A percentile compares a stretch with the other conserved stretches of the same genome.
Conservation (phyloP, 2,329 filamentous ascomycete genomes). For the Xylogone sp. region DNA sequence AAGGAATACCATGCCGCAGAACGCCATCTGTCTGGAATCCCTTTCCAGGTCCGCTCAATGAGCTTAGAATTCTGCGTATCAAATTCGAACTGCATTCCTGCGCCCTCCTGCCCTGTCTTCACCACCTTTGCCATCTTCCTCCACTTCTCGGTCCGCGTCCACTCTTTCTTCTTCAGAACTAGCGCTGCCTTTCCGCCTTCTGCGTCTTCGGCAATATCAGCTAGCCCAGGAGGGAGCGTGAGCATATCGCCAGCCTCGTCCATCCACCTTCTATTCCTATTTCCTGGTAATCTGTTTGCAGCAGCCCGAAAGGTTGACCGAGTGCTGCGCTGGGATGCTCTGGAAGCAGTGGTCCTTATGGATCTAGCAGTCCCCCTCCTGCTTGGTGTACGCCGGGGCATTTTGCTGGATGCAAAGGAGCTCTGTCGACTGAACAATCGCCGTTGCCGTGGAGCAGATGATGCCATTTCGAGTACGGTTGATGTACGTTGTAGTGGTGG, state of each 20-base stretch:
- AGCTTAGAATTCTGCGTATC: conserved; percentile 80
- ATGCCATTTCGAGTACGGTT: conserved; percentile 25
- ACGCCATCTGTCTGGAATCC: conserved; percentile 94
- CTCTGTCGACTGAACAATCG: conserved; percentile 23
- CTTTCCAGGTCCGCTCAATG: conserved; percentile 92
- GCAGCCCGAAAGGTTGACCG: conserved; percentile 51
- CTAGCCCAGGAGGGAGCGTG: conserved; percentile 52
- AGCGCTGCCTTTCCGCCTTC: conserved; percentile 49
- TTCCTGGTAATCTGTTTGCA: conserved; percentile 56
- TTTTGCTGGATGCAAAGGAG: conserved; percentile 14
- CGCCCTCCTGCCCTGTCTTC: conserved; percentile 45
- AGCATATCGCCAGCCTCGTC: conserved; percentile 67
- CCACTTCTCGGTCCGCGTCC: conserved; percentile 62
- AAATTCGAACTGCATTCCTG: conserved; percentile 70
- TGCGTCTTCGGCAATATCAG: conserved; percentile 53
- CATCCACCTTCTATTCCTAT: conserved; percentile 56
- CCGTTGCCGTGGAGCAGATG: conserved; percentile 24
- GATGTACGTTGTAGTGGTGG: conserved; percentile 25
- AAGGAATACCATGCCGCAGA: conserved; percentile 94
- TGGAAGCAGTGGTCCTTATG: conserved; percentile 46
- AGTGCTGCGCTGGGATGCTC: conserved; percentile 37
- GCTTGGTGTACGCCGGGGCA: conserved; percentile 37
- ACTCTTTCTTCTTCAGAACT: conserved; percentile 58
- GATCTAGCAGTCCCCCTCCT: conserved; percentile 56
- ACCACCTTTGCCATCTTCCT: conserved; percentile 60